Evolutionary conservation across 2,329 filamentous ascomycete genomes (phyloP), one percentile per base, ranked within the genome.

Genomic region (Verruconis gallopava): DNA sequence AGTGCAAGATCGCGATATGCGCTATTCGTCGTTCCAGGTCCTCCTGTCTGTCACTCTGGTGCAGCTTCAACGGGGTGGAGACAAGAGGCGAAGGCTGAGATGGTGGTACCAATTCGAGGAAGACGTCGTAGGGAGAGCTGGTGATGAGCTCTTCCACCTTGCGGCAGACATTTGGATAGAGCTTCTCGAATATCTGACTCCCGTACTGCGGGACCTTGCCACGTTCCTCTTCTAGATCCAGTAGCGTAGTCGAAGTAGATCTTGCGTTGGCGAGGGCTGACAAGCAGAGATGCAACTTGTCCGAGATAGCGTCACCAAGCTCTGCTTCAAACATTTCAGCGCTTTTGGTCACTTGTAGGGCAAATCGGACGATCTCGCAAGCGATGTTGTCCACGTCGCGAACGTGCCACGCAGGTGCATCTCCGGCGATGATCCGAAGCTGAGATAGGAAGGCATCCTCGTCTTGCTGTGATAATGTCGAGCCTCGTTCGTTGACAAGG

Each of bases 1-100:
- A 95, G 60, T 95, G 86, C 18, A 96, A 64, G 4, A 91, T 71
- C 12, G 83, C 77, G 35, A 95, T 75, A 54, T 95, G 89, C 4
- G 85, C 80, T 39, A 94, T 69, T 36, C 84, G 77, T 35, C 78
- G 80, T 1, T 84, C 77, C 57, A 94, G 75, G 45, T 85, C 79
- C 34, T 71, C 68, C 28, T 82, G 51, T 21, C 61, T 54, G 25
- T 49, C 62, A 58, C 3, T 2, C 25, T 5, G 22, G 20, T 33
- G 30, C 6, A 47, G 43, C 18, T 54, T 47, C 1, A 47, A 45
- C 18, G 21, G 3, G 4, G 20, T 34, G 17, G n/a, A 18, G 25
- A 9, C 3, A 12, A 38, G 21, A n/a, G 21, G 33, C 14, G 40
- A 40, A 22, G 40, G 40, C n/a, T 28, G 18, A 14, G 21, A 14